phyloP scores from a whole-genome alignment of 148 eudicot species.

The Nepenthes mirabilis region DNA sequence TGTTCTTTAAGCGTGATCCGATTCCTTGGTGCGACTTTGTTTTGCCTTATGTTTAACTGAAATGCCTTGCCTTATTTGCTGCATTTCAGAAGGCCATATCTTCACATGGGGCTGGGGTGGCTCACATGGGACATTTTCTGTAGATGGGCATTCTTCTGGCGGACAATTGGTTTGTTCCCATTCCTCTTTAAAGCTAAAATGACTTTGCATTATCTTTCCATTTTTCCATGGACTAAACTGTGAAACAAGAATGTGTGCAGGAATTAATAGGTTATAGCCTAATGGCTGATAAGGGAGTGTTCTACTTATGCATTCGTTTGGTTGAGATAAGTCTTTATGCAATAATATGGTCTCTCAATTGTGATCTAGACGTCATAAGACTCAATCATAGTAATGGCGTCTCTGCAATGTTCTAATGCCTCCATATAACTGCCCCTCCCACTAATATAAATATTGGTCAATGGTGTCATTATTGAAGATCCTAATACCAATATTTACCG shows the following conservation, averaged over 20 bases:
- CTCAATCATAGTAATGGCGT: too few species aligned
- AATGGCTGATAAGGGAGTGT: too few species aligned
- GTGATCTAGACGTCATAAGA: too few species aligned
- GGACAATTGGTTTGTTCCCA: slow-evolving; percentile 78
- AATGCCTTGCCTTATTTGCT: not conserved
- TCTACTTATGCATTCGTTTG: too few species aligned
- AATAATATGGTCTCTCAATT: too few species aligned
- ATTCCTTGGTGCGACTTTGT: not conserved
- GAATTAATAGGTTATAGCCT: not conserved
- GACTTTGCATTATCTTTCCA: not conserved
- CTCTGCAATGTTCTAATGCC: too few species aligned
- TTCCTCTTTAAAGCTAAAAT: slow-evolving; percentile 1
- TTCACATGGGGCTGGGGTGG: slow-evolving; percentile 99
- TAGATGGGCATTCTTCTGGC: slow-evolving; percentile 87
- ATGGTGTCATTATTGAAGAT: too few species aligned
- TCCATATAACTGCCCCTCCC: too few species aligned
- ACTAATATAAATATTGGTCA: too few species aligned
- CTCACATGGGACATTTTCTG: slow-evolving; percentile 83
- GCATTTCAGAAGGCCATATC: slow-evolving; percentile 51
- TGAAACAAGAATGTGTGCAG: not conserved
- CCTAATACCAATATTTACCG: too few species aligned
- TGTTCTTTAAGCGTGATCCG: not conserved
- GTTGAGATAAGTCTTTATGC: too few species aligned
- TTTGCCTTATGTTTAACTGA: slow-evolving; percentile 1
- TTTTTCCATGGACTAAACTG: not conserved